These are phyloP conservation scores for Myxozyma neotropica DNA, from an alignment of 805 yeast genomes.

Conservation along the genomic window DNA sequence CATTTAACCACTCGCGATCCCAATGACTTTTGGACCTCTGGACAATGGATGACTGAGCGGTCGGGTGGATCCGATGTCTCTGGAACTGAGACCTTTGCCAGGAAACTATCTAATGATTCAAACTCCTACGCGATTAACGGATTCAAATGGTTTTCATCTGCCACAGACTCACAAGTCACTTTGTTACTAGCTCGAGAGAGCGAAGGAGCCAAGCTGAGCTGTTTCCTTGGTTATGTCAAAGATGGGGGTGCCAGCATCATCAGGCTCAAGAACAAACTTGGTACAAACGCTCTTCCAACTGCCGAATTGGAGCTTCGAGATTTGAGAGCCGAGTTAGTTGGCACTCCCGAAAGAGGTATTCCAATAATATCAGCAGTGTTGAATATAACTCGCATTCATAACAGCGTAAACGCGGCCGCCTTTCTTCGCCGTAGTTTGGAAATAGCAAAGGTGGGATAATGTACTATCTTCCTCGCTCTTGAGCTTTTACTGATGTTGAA, in stretches of 20 bases:
- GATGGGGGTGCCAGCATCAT: slow-evolving; percentile 38
- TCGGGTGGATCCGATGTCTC: slow-evolving; percentile 42
- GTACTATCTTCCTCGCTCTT: no score
- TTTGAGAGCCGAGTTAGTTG: slow-evolving; percentile 33
- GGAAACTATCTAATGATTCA: slow-evolving; percentile 3
- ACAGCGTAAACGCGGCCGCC: slow-evolving; percentile 36
- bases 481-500: slow-evolving; percentile 19
- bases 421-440: slow-evolving; percentile 36
- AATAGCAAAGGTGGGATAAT: slow-evolving; percentile 16
- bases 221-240: slow-evolving; percentile 39
- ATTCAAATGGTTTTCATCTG: slow-evolving; percentile 43
- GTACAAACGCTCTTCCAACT: slow-evolving; percentile 42
- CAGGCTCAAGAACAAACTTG: slow-evolving; percentile 40
- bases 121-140: slow-evolving; percentile 35
- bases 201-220: slow-evolving; percentile 36
- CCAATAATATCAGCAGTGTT: slow-evolving; percentile 39
- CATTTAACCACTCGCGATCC: slow-evolving; percentile 39
- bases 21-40: slow-evolving; percentile 40
- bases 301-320: slow-evolving; percentile 41
- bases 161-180: slow-evolving; percentile 41
- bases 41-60: slow-evolving; percentile 44
- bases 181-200: slow-evolving; percentile 39
- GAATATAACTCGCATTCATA: slow-evolving; percentile 39
- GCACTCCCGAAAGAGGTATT: slow-evolving; percentile 35
- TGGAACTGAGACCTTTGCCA: slow-evolving; percentile 40